Evolutionary conservation across 2,329 filamentous ascomycete species (phyloP).

Genomic region (Didymella exigua): DNA sequence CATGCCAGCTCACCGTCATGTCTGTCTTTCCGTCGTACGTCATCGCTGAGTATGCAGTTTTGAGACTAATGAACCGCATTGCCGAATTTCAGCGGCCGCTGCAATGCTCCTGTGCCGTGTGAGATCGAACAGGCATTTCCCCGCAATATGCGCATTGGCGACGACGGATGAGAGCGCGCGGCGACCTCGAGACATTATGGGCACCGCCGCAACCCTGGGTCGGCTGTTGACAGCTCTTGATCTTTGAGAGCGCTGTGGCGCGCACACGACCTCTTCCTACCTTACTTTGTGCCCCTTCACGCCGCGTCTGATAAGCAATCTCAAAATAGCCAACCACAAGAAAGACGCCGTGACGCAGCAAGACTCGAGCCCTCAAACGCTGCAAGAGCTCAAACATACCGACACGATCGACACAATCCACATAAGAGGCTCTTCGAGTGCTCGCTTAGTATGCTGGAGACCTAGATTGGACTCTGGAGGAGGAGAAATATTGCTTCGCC

Average conservation of each 20-base stretch:
- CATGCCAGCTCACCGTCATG: slow-evolving; percentile 51
- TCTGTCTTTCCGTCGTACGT: background rate
- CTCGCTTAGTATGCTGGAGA: slow-evolving; percentile 49
- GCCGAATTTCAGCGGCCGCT: slow-evolving; percentile 9
- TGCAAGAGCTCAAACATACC: slow-evolving; percentile 2
- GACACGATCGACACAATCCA: slow-evolving; percentile 26
- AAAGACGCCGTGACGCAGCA: background rate
- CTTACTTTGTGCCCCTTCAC: background rate
- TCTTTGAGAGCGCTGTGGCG: background rate
- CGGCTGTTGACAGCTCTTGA: background rate
- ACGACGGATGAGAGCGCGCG: background rate
- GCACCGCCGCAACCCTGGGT: background rate
- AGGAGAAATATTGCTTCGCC: slow-evolving; percentile 35
- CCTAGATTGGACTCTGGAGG: slow-evolving; percentile 53
- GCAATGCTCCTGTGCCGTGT: background rate
- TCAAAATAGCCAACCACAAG: background rate
- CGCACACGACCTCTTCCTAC: too few relatives aligned
- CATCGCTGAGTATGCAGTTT: background rate
- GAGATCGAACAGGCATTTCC: slow-evolving; percentile 8
- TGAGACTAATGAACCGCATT: background rate
- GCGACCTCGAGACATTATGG: background rate
- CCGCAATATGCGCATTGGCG: slow-evolving; percentile 7
- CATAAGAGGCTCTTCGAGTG: slow-evolving; percentile 23
- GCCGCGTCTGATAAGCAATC: background rate
- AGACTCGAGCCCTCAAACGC: slow-evolving; percentile 1